These are phyloP conservation scores for Spiraea crenata DNA, from an alignment of 331 rosid species.

Conservation along the genomic window DNA sequence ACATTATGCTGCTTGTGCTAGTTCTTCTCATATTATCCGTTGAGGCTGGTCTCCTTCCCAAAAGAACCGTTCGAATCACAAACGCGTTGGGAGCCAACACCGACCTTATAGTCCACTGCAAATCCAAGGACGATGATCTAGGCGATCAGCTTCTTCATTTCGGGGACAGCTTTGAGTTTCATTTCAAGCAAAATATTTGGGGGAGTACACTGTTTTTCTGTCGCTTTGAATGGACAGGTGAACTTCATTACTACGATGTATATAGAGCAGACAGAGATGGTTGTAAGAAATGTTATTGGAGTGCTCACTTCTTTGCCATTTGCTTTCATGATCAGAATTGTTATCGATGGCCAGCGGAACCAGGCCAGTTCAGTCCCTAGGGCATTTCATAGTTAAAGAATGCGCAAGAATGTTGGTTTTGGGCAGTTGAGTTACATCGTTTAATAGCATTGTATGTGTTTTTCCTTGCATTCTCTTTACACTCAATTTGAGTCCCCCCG, in stretches of 20 bases:
- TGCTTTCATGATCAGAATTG: slow-evolving; percentile 6
- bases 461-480: too few species aligned
- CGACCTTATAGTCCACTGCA: neutral
- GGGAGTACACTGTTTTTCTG: neutral
- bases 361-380: neutral
- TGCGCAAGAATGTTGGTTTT: too few species aligned
- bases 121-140: slow-evolving; percentile 2
- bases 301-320: slow-evolving; percentile 2
- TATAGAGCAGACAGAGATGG: slow-evolving; percentile 4
- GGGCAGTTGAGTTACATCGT: too few species aligned
- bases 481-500: too few species aligned
- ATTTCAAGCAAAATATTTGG: slow-evolving; percentile 4
- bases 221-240: slow-evolving; percentile 4
- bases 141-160: neutral
- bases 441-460: too few species aligned
- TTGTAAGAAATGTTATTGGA: slow-evolving; percentile 1
- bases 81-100: slow-evolving; percentile 3
- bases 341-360: neutral
- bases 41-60: neutral
- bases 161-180: slow-evolving; percentile 2
- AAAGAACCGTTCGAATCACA: neutral
- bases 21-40: neutral
- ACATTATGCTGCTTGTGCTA: neutral
- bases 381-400: neutral
- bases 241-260: slow-evolving; percentile 5